These are phyloP conservation scores for Poa annua DNA, from an alignment of 176 grass and related monocot species.

Conservation along the genomic window DNA sequence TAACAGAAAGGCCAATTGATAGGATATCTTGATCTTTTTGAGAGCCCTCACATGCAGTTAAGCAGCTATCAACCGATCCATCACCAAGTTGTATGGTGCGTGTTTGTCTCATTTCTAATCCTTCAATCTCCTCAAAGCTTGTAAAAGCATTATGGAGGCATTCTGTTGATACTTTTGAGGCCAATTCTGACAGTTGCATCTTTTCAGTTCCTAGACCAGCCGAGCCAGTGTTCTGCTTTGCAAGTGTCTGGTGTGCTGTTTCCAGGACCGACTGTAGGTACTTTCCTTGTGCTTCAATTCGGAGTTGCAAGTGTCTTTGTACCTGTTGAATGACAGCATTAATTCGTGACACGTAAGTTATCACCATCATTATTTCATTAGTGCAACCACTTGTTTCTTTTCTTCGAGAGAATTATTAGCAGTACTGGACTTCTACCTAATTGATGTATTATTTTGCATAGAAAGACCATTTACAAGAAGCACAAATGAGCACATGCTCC, in stretches of 20 bases:
- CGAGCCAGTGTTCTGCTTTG: slow-evolving; percentile 79
- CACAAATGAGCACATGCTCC: slow-evolving; percentile 20
- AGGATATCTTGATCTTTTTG: slow-evolving; percentile 80
- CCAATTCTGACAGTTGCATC: slow-evolving; percentile 84
- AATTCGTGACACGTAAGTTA: slow-evolving; percentile 23
- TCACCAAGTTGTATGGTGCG: slow-evolving; percentile 62
- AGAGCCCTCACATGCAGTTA: slow-evolving; percentile 74
- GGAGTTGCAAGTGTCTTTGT: slow-evolving; percentile 91
- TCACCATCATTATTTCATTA: slow-evolving; percentile 35
- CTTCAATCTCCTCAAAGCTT: slow-evolving; percentile 54
- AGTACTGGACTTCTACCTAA: neutral
- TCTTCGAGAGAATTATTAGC: neutral
- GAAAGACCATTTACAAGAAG: neutral
- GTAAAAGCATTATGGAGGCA: slow-evolving; percentile 68
- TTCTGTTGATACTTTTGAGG: slow-evolving; percentile 87
- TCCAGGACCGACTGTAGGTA: slow-evolving; percentile 95
- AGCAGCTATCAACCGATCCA: slow-evolving; percentile 82
- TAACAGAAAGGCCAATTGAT: slow-evolving; percentile 59
- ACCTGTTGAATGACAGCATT: slow-evolving; percentile 57
- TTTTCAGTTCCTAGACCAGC: slow-evolving; percentile 75
- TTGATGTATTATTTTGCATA: slow-evolving; percentile 21
- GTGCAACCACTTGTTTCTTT: neutral
- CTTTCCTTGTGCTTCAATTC: slow-evolving; percentile 97
- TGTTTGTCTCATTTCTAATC: slow-evolving; percentile 52
- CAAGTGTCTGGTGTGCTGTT: slow-evolving; percentile 87